A percentile compares a stretch with the other conserved stretches of the same genome.
Evolutionary conservation across 2,329 filamentous ascomycete species (phyloP).

Genomic region (Fusarium duplospermum): DNA sequence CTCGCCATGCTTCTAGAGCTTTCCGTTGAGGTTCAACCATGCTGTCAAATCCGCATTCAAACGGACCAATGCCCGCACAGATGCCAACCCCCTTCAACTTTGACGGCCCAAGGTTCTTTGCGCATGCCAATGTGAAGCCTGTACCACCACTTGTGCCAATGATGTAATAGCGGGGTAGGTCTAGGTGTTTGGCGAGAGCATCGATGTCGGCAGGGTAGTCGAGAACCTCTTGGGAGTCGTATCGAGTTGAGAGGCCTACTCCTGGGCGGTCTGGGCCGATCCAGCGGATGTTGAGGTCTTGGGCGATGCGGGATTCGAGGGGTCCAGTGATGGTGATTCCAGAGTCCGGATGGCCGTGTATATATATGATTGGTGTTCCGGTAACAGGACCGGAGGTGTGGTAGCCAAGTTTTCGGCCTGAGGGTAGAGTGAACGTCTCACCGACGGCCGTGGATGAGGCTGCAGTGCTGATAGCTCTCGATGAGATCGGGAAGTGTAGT

Average conservation of each 20-base stretch:
- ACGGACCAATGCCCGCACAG: background rate
- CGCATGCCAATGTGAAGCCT: background rate
- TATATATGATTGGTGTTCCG: background rate
- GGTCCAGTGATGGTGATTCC: background rate
- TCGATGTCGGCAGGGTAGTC: background rate
- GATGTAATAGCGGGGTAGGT: background rate
- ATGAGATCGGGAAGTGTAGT: background rate
- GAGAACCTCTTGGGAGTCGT: background rate
- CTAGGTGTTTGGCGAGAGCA: background rate
- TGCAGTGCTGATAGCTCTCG: background rate
- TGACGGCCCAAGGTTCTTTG: background rate
- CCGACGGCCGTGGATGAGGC: background rate
- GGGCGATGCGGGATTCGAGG: background rate
- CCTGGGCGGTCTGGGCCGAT: background rate
- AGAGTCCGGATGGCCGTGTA: background rate
- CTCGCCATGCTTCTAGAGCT: background rate
- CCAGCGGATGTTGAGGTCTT: background rate
- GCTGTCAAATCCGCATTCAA: background rate
- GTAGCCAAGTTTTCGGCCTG: background rate
- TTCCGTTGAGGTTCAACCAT: background rate
- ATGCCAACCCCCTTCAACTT: background rate
- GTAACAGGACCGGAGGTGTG: background rate
- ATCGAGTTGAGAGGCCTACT: background rate
- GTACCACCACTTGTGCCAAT: background rate
- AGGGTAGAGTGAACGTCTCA: background rate